Evolutionary conservation across 352 stramenopile species (phyloP), one percentile per base, ranked within the genome.

Genomic region (Phytophthora macrochlamydospora): DNA sequence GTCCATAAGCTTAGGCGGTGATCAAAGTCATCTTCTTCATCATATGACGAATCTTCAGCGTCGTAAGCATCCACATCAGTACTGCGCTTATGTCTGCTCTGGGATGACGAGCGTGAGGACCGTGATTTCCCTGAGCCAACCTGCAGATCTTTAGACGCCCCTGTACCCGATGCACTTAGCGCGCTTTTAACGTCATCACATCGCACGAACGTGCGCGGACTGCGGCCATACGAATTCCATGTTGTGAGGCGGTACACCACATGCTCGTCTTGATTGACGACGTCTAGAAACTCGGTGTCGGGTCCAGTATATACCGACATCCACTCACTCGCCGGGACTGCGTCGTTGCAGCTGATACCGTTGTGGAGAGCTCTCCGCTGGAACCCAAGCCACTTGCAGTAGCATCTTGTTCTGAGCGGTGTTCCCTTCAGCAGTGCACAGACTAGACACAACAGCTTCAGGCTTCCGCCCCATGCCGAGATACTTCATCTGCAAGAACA

Each of bases 401-500:
- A 91, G 51, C 3, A 73, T 59, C 56, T 84, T 75, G 32, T 71
- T 45, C 7, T 75, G 59, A 0, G 67, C 50, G 30, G 62, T 76
- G 9, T 35, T 37, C 3, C 67, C 62, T 48, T 78, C 73, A 2
- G 40, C 33, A 3, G 55, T 70, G 29, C 85, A 93, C 2, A 80
- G 54, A 13, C 72, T 78, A 13, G 75, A 80, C 14, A 75, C 75
- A 2, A 81, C 75, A 2, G 72, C 58, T 46, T 74, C 65, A 0
- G 85, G 85, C 55, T 90, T 91, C 2, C 75, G 78, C 6, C 85
- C 85, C 85, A 93, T 93, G 3, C 83, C 83, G 0, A 94, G 62
- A 57, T 94, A 94, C 62, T 90, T 90, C 71, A 87, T 81, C 67
- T 92, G 87, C 56, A 95, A 72, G 50, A 95, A 94, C 71, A 94